A percentile compares a stretch with the other conserved stretches of the same genome.
These are phyloP conservation scores for Kwoniella pini DNA, from an alignment of 768 basidiomycete species.

Conservation along the genomic window DNA sequence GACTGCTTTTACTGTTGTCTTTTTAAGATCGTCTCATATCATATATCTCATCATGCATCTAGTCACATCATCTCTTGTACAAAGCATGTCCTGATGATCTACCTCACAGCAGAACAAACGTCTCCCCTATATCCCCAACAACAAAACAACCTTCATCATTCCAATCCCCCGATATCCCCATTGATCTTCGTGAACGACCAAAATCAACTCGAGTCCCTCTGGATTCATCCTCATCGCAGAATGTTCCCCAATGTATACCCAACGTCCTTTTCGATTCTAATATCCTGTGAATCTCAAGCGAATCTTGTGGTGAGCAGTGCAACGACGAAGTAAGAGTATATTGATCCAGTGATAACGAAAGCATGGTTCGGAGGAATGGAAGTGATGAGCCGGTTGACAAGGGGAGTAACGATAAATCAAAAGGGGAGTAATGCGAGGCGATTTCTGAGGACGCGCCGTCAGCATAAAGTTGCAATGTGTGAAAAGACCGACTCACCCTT, in stretches of 20 bases:
- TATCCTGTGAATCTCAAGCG: constrained; percentile 42
- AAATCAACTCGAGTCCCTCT: constrained; percentile 47
- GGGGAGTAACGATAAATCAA: constrained; percentile 46
- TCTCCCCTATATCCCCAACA: constrained; percentile 41
- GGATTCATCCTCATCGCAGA: constrained; percentile 44
- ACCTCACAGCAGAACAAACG: constrained; percentile 31
- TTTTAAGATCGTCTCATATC: not conserved
- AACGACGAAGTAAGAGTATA: constrained; percentile 50
- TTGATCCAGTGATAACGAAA: constrained; percentile 53
- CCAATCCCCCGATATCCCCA: constrained; percentile 30
- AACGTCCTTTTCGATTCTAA: constrained; percentile 29
- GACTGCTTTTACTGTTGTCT: no score
- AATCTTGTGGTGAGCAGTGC: constrained; percentile 44
- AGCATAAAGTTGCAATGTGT: not conserved
- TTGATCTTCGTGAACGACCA: constrained; percentile 32
- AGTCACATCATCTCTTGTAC: no score
- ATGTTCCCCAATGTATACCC: constrained; percentile 51
- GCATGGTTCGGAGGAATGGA: constrained; percentile 48
- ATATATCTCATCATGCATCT: not conserved
- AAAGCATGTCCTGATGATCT: no score
- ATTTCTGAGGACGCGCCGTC: constrained; percentile 39
- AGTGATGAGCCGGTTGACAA: constrained; percentile 53
- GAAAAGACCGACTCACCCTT: constrained; percentile 30
- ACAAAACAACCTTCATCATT: constrained; percentile 36
- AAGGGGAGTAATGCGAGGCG: constrained; percentile 44